Evolutionary conservation across 768 basidiomycete species (phyloP).

Genomic region (Mycena crocata): DNA sequence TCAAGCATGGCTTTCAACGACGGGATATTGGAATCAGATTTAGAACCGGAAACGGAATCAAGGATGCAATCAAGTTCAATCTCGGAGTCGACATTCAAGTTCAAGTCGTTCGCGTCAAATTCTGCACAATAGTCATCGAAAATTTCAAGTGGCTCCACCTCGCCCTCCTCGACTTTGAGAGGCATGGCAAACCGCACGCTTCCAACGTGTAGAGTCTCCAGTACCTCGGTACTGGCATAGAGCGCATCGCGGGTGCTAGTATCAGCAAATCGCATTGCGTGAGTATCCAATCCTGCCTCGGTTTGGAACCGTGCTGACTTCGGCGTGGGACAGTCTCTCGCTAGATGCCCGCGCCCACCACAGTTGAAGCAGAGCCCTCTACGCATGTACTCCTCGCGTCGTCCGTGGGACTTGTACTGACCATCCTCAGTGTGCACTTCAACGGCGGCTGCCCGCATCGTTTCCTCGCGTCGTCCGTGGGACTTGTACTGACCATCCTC

Average conservation of each 20-base stretch:
- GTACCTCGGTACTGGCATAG: background rate
- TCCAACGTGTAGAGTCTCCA: background rate
- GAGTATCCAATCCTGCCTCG: background rate
- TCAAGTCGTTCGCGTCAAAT: background rate
- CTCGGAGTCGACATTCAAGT: background rate
- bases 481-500: background rate
- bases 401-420: background rate
- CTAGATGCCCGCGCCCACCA: background rate
- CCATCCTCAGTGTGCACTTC: background rate
- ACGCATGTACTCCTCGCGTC: too few relatives aligned
- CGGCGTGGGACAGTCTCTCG: background rate
- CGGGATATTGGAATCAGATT: background rate
- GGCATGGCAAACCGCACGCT: background rate
- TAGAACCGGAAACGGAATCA: too few relatives aligned
- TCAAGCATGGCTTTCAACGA: background rate
- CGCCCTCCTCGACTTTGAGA: constrained; percentile 17
- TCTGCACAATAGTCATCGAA: background rate
- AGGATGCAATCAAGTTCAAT: too few relatives aligned
- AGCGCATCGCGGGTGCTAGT: too few relatives aligned
- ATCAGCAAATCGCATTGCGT: background rate
- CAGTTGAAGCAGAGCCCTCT: constrained; percentile 4
- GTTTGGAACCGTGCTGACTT: background rate
- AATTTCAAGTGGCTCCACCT: constrained; percentile 2
- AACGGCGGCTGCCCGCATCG: background rate
- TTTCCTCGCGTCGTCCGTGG: background rate